Conservation (phyloP, 495 filamentous ascomycete genomes). For the Delitschia confertaspora region DNA sequence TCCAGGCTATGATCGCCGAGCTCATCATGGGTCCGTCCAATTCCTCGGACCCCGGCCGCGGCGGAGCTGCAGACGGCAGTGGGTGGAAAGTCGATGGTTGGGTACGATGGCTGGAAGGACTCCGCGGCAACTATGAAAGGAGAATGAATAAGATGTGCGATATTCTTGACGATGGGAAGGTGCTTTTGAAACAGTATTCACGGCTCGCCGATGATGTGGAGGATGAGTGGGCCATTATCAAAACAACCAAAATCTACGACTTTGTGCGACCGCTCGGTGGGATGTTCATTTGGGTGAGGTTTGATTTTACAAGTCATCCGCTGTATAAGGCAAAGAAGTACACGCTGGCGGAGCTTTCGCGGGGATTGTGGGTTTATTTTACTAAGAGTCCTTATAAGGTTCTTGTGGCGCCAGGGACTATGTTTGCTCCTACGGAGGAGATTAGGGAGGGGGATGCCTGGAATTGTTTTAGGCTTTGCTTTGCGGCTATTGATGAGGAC, state of each 20-base stretch:
- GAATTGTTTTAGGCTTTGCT: slow-evolving; percentile 69
- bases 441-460: slow-evolving; percentile 48
- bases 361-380: slow-evolving; percentile 63
- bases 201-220: slow-evolving; percentile 35
- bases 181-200: slow-evolving; percentile 44
- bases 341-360: slow-evolving; percentile 39
- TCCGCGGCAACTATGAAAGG: slow-evolving; percentile 71
- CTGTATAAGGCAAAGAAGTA: slow-evolving; percentile 47
- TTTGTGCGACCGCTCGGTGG: slow-evolving; percentile 78
- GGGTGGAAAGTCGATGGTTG: slow-evolving; percentile 81
- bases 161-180: slow-evolving; percentile 56
- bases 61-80: slow-evolving; percentile 36
- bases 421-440: slow-evolving; percentile 59
- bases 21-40: slow-evolving; percentile 61
- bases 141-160: slow-evolving; percentile 71
- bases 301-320: slow-evolving; percentile 63
- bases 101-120: slow-evolving; percentile 78
- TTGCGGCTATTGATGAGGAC: slow-evolving; percentile 68
- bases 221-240: slow-evolving; percentile 55
- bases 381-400: slow-evolving; percentile 59
- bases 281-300: slow-evolving; percentile 82
- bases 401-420: slow-evolving; percentile 55
- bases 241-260: slow-evolving; percentile 58
- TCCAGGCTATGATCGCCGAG: slow-evolving; percentile 70
- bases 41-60: slow-evolving; percentile 32